Evolutionary conservation across 2,329 filamentous ascomycete genomes (phyloP), one percentile per base, ranked within the genome.

Genomic region (Fusarium beomiforme): DNA sequence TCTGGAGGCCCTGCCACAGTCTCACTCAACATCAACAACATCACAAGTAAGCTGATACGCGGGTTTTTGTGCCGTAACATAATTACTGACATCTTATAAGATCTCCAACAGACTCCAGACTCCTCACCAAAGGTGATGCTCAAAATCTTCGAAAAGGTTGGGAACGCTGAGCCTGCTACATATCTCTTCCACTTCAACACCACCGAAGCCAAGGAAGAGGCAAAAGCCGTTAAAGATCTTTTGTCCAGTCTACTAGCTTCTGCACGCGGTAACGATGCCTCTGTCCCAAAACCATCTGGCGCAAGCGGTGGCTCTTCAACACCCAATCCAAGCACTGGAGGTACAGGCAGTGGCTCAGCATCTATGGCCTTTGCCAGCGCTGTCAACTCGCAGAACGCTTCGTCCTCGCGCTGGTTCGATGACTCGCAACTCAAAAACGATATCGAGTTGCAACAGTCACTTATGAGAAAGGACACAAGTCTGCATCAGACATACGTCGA

Each of bases 61-160:
- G 8, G 33, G 26, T 41, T 53, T 29, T 10, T 24, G 3, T 44
- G 29, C 16, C 42, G 13, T 24, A 21, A 16, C 31, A 49, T n/a
- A 21, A 29, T 39, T n/a, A 41, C 62, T 72, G 31, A 71, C 56
- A 26, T 13, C 23, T 10, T 19, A 10, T 13, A 14, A 96, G 93
- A 98, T 83, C 89, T 99, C 51, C 95, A 99, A 81, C 95, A 98
- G 80, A 98, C 96, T 2, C 95, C 96, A 16, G 93, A 94, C 66
- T 91, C 87, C n/a, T 91, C 90, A 37, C 85, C 94, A 21, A 98
- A 97, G 85, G 94, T 97, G 57, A 97, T 97, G 87, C 88, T 98
- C 65, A 97, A 96, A 81, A 91, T 99, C 59, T 93, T 98, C 75
- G 92, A 92, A 69, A 92, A 94, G 79, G 82, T 88, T 43, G 83